Conservation (phyloP, 1,284 basidiomycete species). For the Ustilago tritici region DNA sequence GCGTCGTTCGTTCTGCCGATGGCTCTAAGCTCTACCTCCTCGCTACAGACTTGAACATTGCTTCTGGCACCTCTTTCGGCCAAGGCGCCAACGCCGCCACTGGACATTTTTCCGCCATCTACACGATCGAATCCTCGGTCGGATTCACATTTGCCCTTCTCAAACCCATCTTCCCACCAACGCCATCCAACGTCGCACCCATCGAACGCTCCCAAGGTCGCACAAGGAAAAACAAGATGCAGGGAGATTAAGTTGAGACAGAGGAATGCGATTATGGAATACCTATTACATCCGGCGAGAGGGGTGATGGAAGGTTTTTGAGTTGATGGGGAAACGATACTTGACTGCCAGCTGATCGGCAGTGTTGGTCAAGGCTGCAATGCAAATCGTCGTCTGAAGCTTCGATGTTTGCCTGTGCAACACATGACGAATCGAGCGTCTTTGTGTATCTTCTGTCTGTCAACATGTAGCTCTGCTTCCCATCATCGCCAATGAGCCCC, state of each 20-base stretch:
- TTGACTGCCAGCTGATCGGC: background rate
- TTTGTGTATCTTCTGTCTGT: too few relatives aligned
- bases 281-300: conserved; percentile 4
- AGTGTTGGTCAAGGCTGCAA: background rate
- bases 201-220: conserved; percentile 19
- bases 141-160: conserved; percentile 28
- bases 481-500: too few relatives aligned
- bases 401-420: too few relatives aligned
- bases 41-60: conserved; percentile 26
- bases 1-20: conserved; percentile 17
- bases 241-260: conserved; percentile 5
- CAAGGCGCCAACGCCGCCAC: conserved; percentile 38
- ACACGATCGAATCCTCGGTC: conserved; percentile 33
- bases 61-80: conserved; percentile 17
- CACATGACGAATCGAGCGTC: too few relatives aligned
- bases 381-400: background rate
- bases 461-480: too few relatives aligned
- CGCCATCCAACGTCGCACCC: background rate
- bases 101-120: conserved; percentile 49
- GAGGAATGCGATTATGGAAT: conserved; percentile 1
- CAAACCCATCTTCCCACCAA: conserved; percentile 29
- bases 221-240: conserved; percentile 39
- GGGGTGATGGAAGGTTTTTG: conserved; percentile 11
- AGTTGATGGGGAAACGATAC: conserved; percentile 17
- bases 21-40: conserved; percentile 24